Evolutionary conservation across 805 yeast species (phyloP).

Genomic region (Starmera quercuum): DNA sequence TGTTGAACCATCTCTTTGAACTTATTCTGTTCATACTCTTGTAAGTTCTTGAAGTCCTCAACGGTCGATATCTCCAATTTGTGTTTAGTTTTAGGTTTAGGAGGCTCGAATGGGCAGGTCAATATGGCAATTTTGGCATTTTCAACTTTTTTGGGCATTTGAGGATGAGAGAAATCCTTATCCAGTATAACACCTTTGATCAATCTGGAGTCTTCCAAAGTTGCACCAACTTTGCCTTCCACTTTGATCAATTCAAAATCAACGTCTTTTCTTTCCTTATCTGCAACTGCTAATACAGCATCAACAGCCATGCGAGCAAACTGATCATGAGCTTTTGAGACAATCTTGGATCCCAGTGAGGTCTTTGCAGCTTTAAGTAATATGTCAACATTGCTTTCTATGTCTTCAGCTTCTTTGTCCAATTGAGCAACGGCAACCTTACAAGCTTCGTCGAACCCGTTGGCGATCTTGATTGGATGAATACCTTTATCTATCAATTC

Average conservation of each 20-base stretch:
- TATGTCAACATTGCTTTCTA: conserved; percentile 36
- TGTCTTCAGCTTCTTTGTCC: conserved; percentile 66
- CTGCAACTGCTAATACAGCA: conserved; percentile 88
- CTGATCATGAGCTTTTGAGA: conserved; percentile 85
- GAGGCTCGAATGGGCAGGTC: conserved; percentile 99
- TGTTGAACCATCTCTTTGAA: conserved; percentile 83
- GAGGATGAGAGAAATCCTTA: conserved; percentile 97
- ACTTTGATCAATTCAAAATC: conserved; percentile 94
- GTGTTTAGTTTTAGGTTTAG: conserved; percentile 98
- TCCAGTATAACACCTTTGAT: conserved; percentile 91
- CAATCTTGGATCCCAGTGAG: conserved; percentile 91
- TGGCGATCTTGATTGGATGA: conserved; percentile 94
- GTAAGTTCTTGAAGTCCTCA: conserved; percentile 87
- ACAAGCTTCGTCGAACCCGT: conserved; percentile 96
- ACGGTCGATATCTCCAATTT: conserved; percentile 89
- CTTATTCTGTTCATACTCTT: conserved; percentile 85
- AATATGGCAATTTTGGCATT: conserved; percentile 89
- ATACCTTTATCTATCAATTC: conserved; percentile 95
- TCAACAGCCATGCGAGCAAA: conserved; percentile 98
- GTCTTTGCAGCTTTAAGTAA: conserved; percentile 90
- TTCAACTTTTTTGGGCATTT: conserved; percentile 78
- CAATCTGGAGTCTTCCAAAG: conserved; percentile 75
- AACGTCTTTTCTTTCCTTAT: conserved; percentile 86
- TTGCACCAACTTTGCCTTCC: conserved; percentile 94
- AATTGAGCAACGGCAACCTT: conserved; percentile 76